Evolutionary conservation across 208 protist genomes (phyloP), one percentile per base, ranked within the genome.

Genomic region (Crithidia fasciculata): DNA sequence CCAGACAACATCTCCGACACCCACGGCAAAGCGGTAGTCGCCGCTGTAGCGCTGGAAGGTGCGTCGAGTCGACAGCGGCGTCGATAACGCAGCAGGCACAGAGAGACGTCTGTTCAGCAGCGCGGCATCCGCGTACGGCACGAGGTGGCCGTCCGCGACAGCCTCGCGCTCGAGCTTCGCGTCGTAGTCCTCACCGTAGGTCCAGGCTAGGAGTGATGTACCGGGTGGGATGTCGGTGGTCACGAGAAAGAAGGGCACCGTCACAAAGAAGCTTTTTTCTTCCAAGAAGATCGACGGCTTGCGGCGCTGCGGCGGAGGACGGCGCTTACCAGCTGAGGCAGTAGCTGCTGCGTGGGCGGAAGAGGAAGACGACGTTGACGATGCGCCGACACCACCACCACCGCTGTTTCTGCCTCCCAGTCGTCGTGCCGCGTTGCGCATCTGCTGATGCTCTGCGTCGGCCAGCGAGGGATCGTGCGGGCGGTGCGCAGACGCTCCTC

Each of bases 141-240:
- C 87, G 16, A 94, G 69, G 39, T 80, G 58, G 13, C 82, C 86
- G 39, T 87, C 81, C 10, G 87, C 85, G 16, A 96, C 89, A 4
- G 77, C 91, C 16, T 82, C 54, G 8, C 91, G 86, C 82, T 96
- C 91, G 36, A 96, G 76, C 62, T 85, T 86, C 4, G 91, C 91
- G 74, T 96, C 91, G 82, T 96, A 96, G 56, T 91, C 89, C 56
- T 94, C 91, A 19, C 91, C 91, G 79, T 96, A 96, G n/a, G 89
- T 90, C 88, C 89, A 94, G 43, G 91, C 87, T 6, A 96, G 76
- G n/a, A 96, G 78, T 55, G 85, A 58, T 8, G 81, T 66, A 5
- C 91, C 91, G 2, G 81, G 80, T 19, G 84, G 76, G 16, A 94
- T 87, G 62, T 96, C 91, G 4, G 89, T 83, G 28, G 89, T 93